These are phyloP conservation scores for Talinum fruticosum DNA, from an alignment of 148 eudicot species.

Conservation along the genomic window DNA sequence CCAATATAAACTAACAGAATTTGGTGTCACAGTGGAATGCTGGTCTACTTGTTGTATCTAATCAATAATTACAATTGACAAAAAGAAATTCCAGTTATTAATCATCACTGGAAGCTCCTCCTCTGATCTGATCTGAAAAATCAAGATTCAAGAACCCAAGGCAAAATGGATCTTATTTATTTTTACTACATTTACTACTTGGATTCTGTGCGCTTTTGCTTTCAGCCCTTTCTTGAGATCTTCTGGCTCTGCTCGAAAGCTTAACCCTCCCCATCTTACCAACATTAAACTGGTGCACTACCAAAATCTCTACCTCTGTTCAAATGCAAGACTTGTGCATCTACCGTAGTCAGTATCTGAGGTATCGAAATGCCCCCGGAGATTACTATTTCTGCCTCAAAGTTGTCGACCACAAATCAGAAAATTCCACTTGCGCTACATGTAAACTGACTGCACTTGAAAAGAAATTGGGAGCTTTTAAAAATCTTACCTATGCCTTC, in stretches of 20 bases:
- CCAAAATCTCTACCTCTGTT: conserved; percentile 47
- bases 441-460: background rate
- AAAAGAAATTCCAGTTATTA: background rate
- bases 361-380: conserved; percentile 90
- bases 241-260: background rate
- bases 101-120: background rate
- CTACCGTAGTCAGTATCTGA: conserved; percentile 49
- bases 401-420: conserved; percentile 9
- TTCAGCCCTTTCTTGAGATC: background rate
- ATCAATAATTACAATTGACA: conserved; percentile 20
- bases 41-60: background rate
- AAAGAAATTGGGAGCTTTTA: background rate
- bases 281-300: conserved; percentile 35
- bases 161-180: conserved; percentile 3
- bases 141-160: background rate
- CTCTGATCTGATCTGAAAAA: background rate
- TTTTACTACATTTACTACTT: conserved; percentile 5
- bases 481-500: conserved; percentile 66
- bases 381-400: conserved; percentile 69
- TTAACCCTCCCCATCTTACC: background rate
- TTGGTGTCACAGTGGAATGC: background rate
- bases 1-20: background rate
- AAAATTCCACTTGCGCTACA: background rate
- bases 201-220: conserved; percentile 6
- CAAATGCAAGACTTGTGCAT: conserved; percentile 31